phyloP scores from a whole-genome alignment of 805 yeast genomes.

The Clavispora santaluciae region DNA sequence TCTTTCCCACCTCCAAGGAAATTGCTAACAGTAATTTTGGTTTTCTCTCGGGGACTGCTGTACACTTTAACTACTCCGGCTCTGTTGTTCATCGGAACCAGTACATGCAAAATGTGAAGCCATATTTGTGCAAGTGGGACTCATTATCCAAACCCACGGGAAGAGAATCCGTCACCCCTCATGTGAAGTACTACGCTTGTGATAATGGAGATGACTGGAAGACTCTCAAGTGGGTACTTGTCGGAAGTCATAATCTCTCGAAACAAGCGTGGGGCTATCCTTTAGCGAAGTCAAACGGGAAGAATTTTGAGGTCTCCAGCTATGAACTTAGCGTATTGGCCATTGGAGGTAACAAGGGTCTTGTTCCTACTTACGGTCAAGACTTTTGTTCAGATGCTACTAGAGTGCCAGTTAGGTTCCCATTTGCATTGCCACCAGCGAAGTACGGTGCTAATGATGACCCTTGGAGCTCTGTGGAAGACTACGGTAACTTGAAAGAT shows the following conservation, averaged over 20 bases:
- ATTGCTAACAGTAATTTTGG: constrained; percentile 41
- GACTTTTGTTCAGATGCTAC: constrained; percentile 19
- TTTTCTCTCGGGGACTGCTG: constrained; percentile 43
- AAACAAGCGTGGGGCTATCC: constrained; percentile 76
- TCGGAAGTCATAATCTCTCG: constrained; percentile 73
- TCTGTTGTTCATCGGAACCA: constrained; percentile 27
- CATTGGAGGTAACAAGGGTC: constrained; percentile 16
- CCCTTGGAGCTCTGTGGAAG: constrained; percentile 42
- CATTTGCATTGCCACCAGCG: constrained; percentile 49
- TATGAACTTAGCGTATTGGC: constrained; percentile 36
- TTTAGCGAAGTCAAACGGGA: constrained; percentile 11
- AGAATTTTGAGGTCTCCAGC: constrained; percentile 27
- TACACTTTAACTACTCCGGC: constrained; percentile 40
- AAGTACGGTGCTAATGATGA: constrained; percentile 36
- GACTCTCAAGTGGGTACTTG: constrained; percentile 59
- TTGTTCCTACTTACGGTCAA: constrained; percentile 43
- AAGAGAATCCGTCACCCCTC: constrained; percentile 46
- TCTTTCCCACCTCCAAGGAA: constrained; percentile 43
- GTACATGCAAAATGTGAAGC: constrained; percentile 34
- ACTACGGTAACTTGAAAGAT: constrained; percentile 7
- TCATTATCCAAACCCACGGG: constrained; percentile 19
- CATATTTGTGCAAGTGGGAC: constrained; percentile 46
- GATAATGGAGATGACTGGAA: constrained; percentile 47
- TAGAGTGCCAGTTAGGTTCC: constrained; percentile 41
- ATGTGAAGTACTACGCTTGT: constrained; percentile 62